These are phyloP conservation scores for Crucihimalaya himalaica DNA, from an alignment of 345 rosid species.

Conservation along the genomic window DNA sequence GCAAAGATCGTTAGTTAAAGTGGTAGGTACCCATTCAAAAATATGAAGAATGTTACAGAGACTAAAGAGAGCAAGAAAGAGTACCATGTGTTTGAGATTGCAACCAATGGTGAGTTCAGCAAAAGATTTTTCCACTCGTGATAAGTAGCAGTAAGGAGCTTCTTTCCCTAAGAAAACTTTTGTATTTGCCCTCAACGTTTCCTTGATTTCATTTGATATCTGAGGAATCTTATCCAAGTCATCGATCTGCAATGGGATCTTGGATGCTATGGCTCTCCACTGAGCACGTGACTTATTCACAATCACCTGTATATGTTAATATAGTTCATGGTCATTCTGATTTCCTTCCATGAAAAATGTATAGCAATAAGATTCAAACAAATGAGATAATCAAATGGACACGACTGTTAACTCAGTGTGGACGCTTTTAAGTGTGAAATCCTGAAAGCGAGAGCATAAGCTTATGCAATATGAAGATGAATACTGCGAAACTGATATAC, in stretches of 20 bases:
- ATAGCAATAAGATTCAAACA: constrained; percentile 2
- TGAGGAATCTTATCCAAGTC: constrained; percentile 70
- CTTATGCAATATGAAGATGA: not conserved
- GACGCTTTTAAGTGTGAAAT: not conserved
- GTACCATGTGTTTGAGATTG: constrained; percentile 83
- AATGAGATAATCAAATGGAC: not conserved
- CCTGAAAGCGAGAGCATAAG: not conserved
- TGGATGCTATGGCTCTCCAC: constrained; percentile 66
- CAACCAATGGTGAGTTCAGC: constrained; percentile 83
- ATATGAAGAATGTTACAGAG: not conserved
- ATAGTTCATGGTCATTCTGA: not conserved
- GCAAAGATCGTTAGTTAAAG: not conserved
- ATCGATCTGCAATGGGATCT: constrained; percentile 67
- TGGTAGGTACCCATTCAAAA: not conserved
- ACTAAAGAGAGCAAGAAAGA: not conserved
- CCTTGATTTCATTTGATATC: constrained; percentile 72
- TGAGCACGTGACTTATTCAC: constrained; percentile 88
- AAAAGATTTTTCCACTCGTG: constrained; percentile 64
- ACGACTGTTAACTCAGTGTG: not conserved
- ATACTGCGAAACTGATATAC: not conserved
- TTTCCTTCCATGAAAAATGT: not conserved
- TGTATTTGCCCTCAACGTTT: constrained; percentile 57
- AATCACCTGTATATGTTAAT: constrained; percentile 57
- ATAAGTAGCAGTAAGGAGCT: constrained; percentile 80
- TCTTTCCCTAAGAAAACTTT: constrained; percentile 81